phyloP scores from a whole-genome alignment of 768 basidiomycete species.

The Lactifluus rugatus region DNA sequence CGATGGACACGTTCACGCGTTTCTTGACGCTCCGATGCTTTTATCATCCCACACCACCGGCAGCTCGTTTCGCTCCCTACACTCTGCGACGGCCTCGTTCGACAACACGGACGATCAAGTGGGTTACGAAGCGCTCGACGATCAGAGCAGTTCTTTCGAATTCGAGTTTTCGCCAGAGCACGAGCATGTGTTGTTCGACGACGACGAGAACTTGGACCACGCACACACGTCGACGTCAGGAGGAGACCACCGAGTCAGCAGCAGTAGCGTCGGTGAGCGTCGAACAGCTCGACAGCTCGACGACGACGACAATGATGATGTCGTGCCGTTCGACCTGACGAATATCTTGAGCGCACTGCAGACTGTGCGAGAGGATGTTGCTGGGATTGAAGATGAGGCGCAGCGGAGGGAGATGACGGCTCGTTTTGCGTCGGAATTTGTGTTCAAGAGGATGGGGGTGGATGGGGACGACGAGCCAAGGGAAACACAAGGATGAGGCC shows the following conservation, averaged over 20 bases:
- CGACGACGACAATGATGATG: not conserved
- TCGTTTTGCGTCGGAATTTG: constrained; percentile 18
- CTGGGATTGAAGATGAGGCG: constrained; percentile 16
- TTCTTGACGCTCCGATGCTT: constrained; percentile 18
- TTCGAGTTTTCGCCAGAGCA: not conserved
- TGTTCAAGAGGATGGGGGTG: constrained; percentile 11
- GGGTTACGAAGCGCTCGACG: constrained; percentile 19
- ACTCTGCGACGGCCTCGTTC: constrained; percentile 47
- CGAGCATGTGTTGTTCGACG: not conserved
- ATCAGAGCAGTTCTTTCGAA: not conserved
- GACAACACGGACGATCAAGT: constrained; percentile 27
- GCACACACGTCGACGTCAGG: not conserved
- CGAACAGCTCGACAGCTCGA: too few species aligned
- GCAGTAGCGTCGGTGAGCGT: not conserved
- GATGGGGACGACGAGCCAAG: constrained; percentile 4
- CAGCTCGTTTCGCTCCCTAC: constrained; percentile 42
- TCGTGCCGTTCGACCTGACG: constrained; percentile 13
- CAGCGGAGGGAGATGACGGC: constrained; percentile 15
- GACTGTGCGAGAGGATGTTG: constrained; percentile 13
- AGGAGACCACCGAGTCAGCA: not conserved
- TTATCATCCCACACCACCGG: constrained; percentile 25
- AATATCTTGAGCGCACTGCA: constrained; percentile 11
- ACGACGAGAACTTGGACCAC: not conserved
- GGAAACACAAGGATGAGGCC: not conserved
- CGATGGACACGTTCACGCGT: not conserved